phyloP scores from a whole-genome alignment of 2,329 filamentous ascomycete species.

The Clonostachys chloroleuca region DNA sequence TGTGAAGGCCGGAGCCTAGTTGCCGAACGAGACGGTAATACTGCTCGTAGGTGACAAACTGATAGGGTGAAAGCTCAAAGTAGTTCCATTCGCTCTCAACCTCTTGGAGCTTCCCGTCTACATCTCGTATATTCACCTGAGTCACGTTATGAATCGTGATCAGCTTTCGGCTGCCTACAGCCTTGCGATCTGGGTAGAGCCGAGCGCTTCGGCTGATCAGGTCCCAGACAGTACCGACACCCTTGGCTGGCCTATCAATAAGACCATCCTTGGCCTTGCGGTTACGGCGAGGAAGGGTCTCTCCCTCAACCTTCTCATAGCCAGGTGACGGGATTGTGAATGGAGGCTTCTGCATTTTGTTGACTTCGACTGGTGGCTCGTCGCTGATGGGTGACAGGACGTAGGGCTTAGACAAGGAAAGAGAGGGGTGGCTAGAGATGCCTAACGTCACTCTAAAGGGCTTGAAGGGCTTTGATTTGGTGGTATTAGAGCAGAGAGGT shows the following conservation, averaged over 20 bases:
- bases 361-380: constrained; percentile 17
- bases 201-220: constrained; percentile 67
- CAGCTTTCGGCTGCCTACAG: constrained; percentile 68
- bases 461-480: no score
- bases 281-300: constrained; percentile 80
- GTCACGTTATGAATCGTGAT: constrained; percentile 76
- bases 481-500: no score
- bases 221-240: constrained; percentile 74
- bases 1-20: constrained; percentile 68
- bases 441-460: no score
- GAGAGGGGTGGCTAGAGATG: no score
- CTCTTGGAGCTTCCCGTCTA: constrained; percentile 75
- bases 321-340: constrained; percentile 72
- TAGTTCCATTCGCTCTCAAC: constrained; percentile 90
- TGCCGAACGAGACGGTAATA: constrained; percentile 68
- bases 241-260: constrained; percentile 58
- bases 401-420: no score
- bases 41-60: constrained; percentile 74
- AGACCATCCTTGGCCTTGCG: constrained; percentile 67
- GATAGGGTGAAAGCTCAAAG: constrained; percentile 77
- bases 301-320: constrained; percentile 65
- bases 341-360: constrained; percentile 63
- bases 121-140: constrained; percentile 84
- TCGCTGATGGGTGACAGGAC: no score
- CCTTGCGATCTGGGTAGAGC: constrained; percentile 57